These are phyloP conservation scores for Pythium vanterpoolii DNA, from an alignment of 352 stramenopile species.

Conservation along the genomic window DNA sequence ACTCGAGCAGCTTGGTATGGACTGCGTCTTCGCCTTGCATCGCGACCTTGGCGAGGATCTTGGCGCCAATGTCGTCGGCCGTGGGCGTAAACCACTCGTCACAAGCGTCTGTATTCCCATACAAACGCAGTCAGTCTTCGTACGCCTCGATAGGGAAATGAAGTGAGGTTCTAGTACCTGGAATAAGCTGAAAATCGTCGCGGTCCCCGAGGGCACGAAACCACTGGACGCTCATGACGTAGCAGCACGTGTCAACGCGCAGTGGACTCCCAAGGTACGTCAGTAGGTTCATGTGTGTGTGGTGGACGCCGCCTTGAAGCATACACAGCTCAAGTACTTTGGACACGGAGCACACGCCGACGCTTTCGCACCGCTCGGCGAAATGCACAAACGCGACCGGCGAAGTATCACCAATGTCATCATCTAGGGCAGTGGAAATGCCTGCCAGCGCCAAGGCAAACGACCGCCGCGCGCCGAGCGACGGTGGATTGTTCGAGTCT, in stretches of 20 bases:
- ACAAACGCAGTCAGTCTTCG: no score
- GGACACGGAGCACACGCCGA: slow-evolving; percentile 53
- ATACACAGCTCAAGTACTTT: slow-evolving; percentile 70
- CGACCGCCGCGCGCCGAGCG: slow-evolving; percentile 8
- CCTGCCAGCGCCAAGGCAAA: slow-evolving; percentile 18
- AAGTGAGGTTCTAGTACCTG: no score
- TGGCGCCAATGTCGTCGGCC: slow-evolving; percentile 73
- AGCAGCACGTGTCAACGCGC: slow-evolving; percentile 60
- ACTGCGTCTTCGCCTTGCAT: slow-evolving; percentile 67
- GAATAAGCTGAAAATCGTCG: slow-evolving; percentile 73
- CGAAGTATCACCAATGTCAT: background rate
- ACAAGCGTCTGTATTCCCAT: slow-evolving; percentile 37
- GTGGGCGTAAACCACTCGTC: slow-evolving; percentile 80
- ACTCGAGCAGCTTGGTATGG: slow-evolving; percentile 81
- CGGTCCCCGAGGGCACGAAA: slow-evolving; percentile 61
- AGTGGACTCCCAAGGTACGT: slow-evolving; percentile 69
- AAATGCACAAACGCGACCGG: slow-evolving; percentile 45
- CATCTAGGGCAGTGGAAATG: slow-evolving; percentile 1
- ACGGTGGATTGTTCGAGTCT: slow-evolving; percentile 1
- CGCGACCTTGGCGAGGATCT: slow-evolving; percentile 73
- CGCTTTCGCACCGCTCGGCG: slow-evolving; percentile 49
- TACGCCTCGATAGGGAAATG: no score
- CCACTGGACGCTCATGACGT: slow-evolving; percentile 67
- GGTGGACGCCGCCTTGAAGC: slow-evolving; percentile 77
- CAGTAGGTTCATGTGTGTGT: slow-evolving; percentile 79